phyloP scores from a whole-genome alignment of 208 protist species.

The Leishmania tarentolae region DNA sequence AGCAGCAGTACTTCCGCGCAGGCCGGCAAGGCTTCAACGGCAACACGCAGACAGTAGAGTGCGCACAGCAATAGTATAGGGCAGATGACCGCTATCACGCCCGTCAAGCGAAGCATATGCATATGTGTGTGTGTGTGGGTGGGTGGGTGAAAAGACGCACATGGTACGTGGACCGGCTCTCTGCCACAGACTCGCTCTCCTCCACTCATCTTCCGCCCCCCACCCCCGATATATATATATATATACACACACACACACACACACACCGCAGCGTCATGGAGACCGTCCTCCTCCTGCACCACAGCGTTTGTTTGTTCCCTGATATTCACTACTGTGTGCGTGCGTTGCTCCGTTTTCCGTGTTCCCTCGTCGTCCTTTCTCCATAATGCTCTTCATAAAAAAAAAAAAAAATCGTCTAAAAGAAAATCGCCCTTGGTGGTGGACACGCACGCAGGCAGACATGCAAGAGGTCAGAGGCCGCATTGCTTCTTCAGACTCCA shows the following conservation, averaged over 20 bases:
- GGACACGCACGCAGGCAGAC: neutral
- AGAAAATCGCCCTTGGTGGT: neutral
- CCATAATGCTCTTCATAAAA: neutral
- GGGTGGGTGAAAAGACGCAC: neutral
- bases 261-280: neutral
- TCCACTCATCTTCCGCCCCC: neutral
- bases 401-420: neutral
- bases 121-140: neutral
- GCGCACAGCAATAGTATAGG: constrained; percentile 57
- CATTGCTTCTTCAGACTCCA: no score
- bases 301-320: neutral
- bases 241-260: neutral
- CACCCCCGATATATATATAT: neutral
- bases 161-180: neutral
- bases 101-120: neutral
- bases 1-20: constrained; percentile 25
- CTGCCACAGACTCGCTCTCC: neutral
- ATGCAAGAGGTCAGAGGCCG: neutral
- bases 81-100: neutral
- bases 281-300: neutral
- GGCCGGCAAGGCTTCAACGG: constrained; percentile 10
- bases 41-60: constrained; percentile 62
- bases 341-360: neutral
- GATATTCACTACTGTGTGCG: neutral
- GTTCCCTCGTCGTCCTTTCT: neutral